These are phyloP conservation scores for Chalciporus pseudorubinellus DNA, from an alignment of 768 basidiomycete species.

Conservation along the genomic window DNA sequence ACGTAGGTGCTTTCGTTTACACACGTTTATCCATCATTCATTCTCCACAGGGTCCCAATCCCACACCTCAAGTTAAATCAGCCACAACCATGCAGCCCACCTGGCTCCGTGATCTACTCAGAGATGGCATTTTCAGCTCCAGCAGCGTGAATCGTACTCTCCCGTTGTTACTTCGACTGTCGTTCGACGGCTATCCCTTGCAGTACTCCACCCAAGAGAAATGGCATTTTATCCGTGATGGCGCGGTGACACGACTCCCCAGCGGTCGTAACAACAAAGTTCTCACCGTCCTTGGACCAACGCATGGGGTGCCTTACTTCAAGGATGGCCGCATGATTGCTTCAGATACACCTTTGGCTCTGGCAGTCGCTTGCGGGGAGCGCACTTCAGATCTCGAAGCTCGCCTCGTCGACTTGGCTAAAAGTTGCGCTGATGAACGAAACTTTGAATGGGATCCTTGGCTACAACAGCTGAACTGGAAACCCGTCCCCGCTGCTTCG, in stretches of 20 bases:
- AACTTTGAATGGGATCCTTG: conserved; percentile 45
- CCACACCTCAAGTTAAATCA: neutral
- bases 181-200: conserved; percentile 61
- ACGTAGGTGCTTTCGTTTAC: conserved; percentile 17
- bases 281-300: conserved; percentile 42
- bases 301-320: conserved; percentile 48
- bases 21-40: neutral
- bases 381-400: conserved; percentile 33
- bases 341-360: conserved; percentile 42
- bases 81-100: conserved; percentile 36
- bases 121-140: conserved; percentile 40
- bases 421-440: conserved; percentile 28
- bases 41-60: conserved; percentile 3
- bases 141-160: conserved; percentile 46
- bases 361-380: conserved; percentile 45
- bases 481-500: conserved; percentile 21
- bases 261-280: conserved; percentile 44
- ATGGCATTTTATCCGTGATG: conserved; percentile 60
- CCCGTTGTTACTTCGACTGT: conserved; percentile 64
- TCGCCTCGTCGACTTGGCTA: conserved; percentile 42
- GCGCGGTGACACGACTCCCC: conserved; percentile 37
- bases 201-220: conserved; percentile 50
- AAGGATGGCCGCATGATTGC: conserved; percentile 42
- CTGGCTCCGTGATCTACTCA: conserved; percentile 57
- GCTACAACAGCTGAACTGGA: conserved; percentile 72